Evolutionary conservation across 768 basidiomycete species (phyloP).

Genomic region (Boletus speciosus): DNA sequence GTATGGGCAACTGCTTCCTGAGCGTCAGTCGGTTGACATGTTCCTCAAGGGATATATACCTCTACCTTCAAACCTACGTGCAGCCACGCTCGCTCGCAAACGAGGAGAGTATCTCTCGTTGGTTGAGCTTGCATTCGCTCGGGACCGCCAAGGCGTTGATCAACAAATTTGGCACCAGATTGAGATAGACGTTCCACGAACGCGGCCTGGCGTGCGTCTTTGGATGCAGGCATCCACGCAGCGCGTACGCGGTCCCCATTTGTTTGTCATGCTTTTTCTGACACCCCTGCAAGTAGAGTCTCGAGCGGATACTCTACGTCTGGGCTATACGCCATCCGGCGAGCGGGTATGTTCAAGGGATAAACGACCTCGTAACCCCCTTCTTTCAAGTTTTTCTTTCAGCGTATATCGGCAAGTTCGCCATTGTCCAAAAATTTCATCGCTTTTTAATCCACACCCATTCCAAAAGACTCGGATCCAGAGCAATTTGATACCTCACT

Average conservation of each 20-base stretch:
- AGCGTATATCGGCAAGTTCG: slow-evolving; percentile 78
- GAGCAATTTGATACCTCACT: slow-evolving; percentile 80
- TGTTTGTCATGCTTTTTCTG: slow-evolving; percentile 4
- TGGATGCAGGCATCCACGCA: slow-evolving; percentile 94
- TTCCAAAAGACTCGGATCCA: slow-evolving; percentile 75
- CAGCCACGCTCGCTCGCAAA: slow-evolving; percentile 79
- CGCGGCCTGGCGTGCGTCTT: slow-evolving; percentile 82
- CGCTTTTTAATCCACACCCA: slow-evolving; percentile 1
- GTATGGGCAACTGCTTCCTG: slow-evolving; percentile 44
- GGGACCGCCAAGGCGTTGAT: slow-evolving; percentile 82
- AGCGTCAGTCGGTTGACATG: slow-evolving; percentile 4
- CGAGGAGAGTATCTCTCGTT: slow-evolving; percentile 88
- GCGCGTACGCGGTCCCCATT: slow-evolving; percentile 51
- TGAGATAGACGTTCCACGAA: slow-evolving; percentile 95
- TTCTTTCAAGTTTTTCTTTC: slow-evolving; percentile 98
- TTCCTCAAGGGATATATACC: slow-evolving; percentile 85
- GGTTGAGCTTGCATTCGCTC: slow-evolving; percentile 85
- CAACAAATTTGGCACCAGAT: slow-evolving; percentile 99
- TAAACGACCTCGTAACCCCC: slow-evolving; percentile 96
- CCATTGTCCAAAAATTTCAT: background rate
- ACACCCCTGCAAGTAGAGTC: slow-evolving; percentile 51
- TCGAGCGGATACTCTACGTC: slow-evolving; percentile 94
- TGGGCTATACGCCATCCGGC: slow-evolving; percentile 99
- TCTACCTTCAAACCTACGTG: slow-evolving; percentile 70
- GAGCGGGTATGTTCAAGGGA: slow-evolving; percentile 98